Evolutionary conservation across 176 grass and related monocot species (phyloP).

Genomic region (Dendrocalamus sinicus): DNA sequence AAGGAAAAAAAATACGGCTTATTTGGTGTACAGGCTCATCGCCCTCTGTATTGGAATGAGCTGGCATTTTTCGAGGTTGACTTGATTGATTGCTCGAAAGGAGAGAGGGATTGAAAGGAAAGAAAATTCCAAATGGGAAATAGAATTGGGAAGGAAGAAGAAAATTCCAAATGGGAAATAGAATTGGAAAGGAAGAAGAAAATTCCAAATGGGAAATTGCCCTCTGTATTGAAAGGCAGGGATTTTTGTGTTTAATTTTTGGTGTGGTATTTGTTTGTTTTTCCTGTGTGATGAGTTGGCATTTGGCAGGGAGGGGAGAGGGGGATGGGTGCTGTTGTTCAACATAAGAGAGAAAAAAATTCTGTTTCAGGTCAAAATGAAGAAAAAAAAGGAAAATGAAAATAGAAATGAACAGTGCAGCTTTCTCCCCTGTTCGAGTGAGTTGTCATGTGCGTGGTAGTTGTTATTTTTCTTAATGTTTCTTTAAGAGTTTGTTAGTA

Average conservation of each 20-base stretch:
- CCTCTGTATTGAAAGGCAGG: no score
- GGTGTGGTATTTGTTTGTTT: background rate
- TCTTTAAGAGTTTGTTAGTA: background rate
- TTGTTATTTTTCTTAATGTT: background rate
- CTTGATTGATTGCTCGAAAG: background rate
- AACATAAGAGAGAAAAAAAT: background rate
- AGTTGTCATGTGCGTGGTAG: background rate
- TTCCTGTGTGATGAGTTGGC: background rate
- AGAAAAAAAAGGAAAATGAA: no score
- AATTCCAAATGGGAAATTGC: background rate
- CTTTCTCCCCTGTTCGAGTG: background rate
- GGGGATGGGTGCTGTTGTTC: background rate
- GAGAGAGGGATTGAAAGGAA: background rate
- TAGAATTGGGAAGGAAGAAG: background rate
- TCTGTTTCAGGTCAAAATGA: background rate
- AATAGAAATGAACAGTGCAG: background rate
- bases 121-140: background rate
- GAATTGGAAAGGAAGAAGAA: background rate
- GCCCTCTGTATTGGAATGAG: constrained; percentile 15
- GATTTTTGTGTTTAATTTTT: background rate
- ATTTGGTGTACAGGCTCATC: background rate
- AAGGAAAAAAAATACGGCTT: background rate
- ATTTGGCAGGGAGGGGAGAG: background rate
- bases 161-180: background rate
- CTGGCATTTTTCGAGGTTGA: constrained; percentile 29